Conservation (phyloP, 2,329 filamentous ascomycete genomes). For the Penicillium thymicola region DNA sequence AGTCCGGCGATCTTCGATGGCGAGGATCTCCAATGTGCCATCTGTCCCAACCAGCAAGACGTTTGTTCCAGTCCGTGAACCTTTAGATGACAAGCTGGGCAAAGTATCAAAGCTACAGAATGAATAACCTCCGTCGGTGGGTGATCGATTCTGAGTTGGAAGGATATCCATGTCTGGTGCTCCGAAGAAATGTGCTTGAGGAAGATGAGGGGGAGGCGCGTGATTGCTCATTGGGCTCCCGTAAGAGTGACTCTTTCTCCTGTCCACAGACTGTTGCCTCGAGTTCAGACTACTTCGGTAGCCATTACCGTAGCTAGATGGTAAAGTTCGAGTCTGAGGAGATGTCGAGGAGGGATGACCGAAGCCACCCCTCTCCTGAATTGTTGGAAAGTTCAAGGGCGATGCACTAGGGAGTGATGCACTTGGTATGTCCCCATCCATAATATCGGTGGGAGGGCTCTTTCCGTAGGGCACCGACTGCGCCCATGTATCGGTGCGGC, state of each 20-base stretch:
- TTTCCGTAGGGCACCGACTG: constrained; percentile 45
- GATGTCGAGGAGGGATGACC: constrained; percentile 44
- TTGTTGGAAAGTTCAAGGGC: constrained; percentile 40
- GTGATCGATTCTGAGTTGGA: constrained; percentile 23
- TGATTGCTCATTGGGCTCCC: constrained; percentile 35
- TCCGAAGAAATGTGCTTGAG: constrained; percentile 74
- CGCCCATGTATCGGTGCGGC: constrained; percentile 45
- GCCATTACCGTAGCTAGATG: constrained; percentile 43
- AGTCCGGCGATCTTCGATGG: constrained; percentile 67
- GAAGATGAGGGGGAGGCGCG: constrained; percentile 66
- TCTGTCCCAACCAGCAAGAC: constrained; percentile 78
- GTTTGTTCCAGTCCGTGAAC: constrained; percentile 48
- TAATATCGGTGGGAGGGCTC: constrained; percentile 42
- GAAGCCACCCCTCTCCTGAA: constrained; percentile 40
- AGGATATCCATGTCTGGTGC: constrained; percentile 67
- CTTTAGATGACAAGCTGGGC: constrained; percentile 44
- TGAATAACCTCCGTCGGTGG: constrained; percentile 59
- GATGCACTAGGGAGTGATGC: constrained; percentile 39
- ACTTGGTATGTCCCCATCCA: constrained; percentile 34
- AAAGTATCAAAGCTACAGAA: constrained; percentile 80
- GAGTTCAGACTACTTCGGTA: constrained; percentile 37
- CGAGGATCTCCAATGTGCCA: constrained; percentile 72
- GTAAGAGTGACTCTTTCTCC: constrained; percentile 39
- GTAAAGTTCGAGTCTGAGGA: constrained; percentile 41
- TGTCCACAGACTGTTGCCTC: constrained; percentile 37